These are phyloP conservation scores for Auxenochlorella pyrenoidosa DNA, from an alignment of 139 green algal genomes.

Conservation along the genomic window DNA sequence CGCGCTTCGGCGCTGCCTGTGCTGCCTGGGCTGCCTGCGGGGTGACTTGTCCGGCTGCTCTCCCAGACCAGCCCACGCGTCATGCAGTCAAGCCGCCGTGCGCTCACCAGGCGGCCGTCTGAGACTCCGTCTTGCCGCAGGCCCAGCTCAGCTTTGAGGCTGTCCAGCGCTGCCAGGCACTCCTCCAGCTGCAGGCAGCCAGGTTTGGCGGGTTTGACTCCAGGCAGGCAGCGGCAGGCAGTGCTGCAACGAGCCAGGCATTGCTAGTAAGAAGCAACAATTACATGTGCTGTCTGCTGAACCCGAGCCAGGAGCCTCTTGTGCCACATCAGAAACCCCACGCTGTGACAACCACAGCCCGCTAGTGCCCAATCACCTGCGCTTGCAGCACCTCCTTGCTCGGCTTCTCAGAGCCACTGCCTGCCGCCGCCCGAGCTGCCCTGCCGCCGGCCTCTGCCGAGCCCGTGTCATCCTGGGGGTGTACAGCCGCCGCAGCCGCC, in stretches of 20 bases:
- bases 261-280: not conserved
- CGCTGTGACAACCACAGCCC: too few species aligned
- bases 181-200: constrained; percentile 14
- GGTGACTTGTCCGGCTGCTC: too few species aligned
- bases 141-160: not conserved
- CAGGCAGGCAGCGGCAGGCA: not conserved
- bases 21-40: too few species aligned
- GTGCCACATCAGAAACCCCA: too few species aligned
- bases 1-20: too few species aligned
- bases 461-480: not conserved
- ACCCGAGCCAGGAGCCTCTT: too few species aligned
- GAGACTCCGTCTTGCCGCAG: not conserved
- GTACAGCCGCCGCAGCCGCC: not conserved
- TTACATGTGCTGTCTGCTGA: too few species aligned
- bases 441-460: not conserved
- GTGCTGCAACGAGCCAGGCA: not conserved
- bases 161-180: not conserved
- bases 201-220: not conserved
- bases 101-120: constrained; percentile 11
- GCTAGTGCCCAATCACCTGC: not conserved
- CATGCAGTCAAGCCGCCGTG: too few species aligned
- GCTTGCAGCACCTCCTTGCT: not conserved
- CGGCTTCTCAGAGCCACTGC: not conserved
- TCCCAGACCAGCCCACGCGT: not conserved
- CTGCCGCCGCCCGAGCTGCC: not conserved